Base-by-base conservation (phyloP, 306 rosid species). In the Inga leiocalycina region DNA sequence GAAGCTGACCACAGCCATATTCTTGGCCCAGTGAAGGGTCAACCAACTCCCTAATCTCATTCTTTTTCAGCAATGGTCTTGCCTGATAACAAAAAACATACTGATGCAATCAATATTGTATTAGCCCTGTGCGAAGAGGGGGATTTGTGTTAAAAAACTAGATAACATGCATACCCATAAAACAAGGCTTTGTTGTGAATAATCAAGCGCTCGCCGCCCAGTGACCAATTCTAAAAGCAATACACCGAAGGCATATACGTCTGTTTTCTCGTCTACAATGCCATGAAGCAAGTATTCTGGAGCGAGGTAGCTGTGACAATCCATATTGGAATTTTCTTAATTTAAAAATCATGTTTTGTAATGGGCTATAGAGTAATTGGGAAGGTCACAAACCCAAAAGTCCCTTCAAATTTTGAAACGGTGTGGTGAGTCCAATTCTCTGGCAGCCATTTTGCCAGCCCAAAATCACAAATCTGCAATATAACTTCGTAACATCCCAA, bases 371-470 rank as follows among this genome's bases (percentile, higher is more conserved):
- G 75, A 81, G 15, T 81, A 71, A 32, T 72, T 80, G 35, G 45
- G 59, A 80, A 76, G 80, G 78, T 74, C 54, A 82, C 92, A 72
- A 81, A 97, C 98, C 99, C 99, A 82, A 97, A 97, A 76, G 99
- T 97, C 85, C 98, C 99, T 89, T 97, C 99, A 51, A 92, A 92
- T 84, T 91, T 97, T 79, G 97, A 89, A 73, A 92, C 89, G 0
- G 89, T 90, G 80, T 89, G 98, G 78, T 97, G 99, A 84, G 98
- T 92, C 98, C 99, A 97, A 71, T 89, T 87, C 90, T 92, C 91
- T 74, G 99, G 99, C 35, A 94, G 84, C 99, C 99, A 97, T 83
- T 97, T 97, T 80, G 99, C 97, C 65, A 97, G 95, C 70, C 98
- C 99, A 45, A 97, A 97, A 90, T 97, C 99, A 86, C 99, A 97